These are phyloP conservation scores for Didymella sp. DNA, from an alignment of 2,329 filamentous ascomycete genomes.

Conservation along the genomic window DNA sequence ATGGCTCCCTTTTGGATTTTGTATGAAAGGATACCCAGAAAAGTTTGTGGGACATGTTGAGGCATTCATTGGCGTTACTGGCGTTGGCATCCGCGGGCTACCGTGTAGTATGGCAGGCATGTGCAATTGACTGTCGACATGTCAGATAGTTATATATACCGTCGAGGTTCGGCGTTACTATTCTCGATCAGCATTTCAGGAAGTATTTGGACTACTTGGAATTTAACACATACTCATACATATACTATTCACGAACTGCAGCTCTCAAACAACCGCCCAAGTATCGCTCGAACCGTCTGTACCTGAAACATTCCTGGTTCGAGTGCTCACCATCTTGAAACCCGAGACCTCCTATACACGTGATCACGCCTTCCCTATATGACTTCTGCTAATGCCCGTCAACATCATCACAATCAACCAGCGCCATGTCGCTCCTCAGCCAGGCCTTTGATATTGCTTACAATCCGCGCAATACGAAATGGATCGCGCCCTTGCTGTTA, in stretches of 20 bases:
- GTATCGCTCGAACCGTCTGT: slow-evolving; percentile 28
- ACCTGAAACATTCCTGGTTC: slow-evolving; percentile 40
- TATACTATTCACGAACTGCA: not conserved
- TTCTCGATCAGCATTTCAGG: not conserved
- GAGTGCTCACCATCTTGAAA: slow-evolving; percentile 35
- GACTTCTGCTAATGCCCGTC: slow-evolving; percentile 21
- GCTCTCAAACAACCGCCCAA: slow-evolving; percentile 21
- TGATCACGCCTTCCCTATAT: slow-evolving; percentile 35
- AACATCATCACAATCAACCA: slow-evolving; percentile 19
- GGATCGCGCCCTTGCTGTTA: slow-evolving; percentile 72
- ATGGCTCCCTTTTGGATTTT: not conserved
- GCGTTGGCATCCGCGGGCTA: not conserved
- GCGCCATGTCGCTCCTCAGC: slow-evolving; percentile 44
- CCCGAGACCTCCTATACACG: slow-evolving; percentile 28
- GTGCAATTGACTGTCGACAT: not conserved
- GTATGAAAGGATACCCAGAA: slow-evolving; percentile 16
- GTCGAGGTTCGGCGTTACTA: not conserved
- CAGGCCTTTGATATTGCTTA: slow-evolving; percentile 51
- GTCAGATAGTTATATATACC: not conserved
- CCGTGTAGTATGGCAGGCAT: not conserved
- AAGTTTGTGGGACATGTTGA: not conserved
- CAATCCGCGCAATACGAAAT: slow-evolving; percentile 65
- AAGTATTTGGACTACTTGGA: not conserved
- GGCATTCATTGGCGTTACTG: slow-evolving; percentile 12
- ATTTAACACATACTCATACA: not conserved